Base-by-base conservation (phyloP, 2,329 filamentous ascomycete species). In the Pseudocercospora eumusae region DNA sequence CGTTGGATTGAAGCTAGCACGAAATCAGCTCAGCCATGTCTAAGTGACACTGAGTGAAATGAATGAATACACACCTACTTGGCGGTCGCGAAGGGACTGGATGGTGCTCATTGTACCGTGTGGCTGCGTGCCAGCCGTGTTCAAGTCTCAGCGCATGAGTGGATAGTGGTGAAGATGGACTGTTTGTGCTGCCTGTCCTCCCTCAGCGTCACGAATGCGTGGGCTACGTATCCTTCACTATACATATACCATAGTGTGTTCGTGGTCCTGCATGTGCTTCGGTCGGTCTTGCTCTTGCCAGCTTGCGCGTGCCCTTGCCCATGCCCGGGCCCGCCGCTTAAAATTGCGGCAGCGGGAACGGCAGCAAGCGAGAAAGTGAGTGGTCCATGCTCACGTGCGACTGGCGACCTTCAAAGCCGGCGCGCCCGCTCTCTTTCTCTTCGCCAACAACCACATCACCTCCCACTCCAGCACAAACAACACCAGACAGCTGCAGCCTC, bases 1-100 rank as follows among this genome's bases (percentile, higher is more conserved):
- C 92, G 93, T 81, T 96, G 92, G 73, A 99, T 92, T 18, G 93
- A 93, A 55, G 89, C 93, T 96, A 68, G 25, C 20, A 10, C 7
- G 11, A 7, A 21, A 60, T 60, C 31, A 58, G 44, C 50, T 61
- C 63, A 59, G 67, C 61, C 40, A 44, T 50, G 11, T 8, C 36
- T 36, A 7, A 27, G 68, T 42, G 71, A 27, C 68, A 61, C 56
- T 57, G 42, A 23, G 50, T 58, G 47, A 59, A 28, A 50, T 58
- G 47, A 59, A 57, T 68, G 60, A 61, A 64, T 71, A 73, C 84
- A 73, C 80, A 88, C 87, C 85, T 77, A 90, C 87, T 81, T 91
- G 88, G 73, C 87, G 86, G 79, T 90, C 87, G 74, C 88, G 82
- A 68, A 91, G 82, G 70, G 85, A 86, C 74, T 83, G 81, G 62